Evolutionary conservation across 2,329 filamentous ascomycete genomes (phyloP).

Genomic region (Leptodontidium sp.): DNA sequence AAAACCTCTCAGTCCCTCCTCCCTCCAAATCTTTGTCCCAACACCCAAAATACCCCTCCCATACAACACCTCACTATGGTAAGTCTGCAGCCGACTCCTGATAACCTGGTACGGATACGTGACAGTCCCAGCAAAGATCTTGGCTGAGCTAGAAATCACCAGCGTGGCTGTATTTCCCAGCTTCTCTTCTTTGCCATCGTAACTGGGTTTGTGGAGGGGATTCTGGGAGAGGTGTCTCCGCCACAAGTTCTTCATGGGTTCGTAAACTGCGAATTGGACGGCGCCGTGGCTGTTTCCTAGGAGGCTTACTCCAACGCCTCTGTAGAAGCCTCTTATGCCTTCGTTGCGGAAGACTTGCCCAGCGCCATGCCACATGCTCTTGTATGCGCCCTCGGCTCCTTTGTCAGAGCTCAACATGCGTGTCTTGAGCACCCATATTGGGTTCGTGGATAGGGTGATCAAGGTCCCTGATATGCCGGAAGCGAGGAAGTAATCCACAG

Average conservation of each 20-base stretch:
- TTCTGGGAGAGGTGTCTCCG: slow-evolving; percentile 61
- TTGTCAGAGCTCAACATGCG: slow-evolving; percentile 91
- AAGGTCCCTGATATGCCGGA: slow-evolving; percentile 75
- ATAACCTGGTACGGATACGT: slow-evolving; percentile 98
- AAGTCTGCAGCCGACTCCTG: slow-evolving; percentile 86
- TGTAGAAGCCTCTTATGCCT: slow-evolving; percentile 83
- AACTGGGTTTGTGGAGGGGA: slow-evolving; percentile 21
- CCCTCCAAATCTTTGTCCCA: slow-evolving; percentile 74
- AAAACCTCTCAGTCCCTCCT: slow-evolving; percentile 84
- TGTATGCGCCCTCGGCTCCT: slow-evolving; percentile 79
- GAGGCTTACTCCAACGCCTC: slow-evolving; percentile 82
- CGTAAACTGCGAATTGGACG: slow-evolving; percentile 96
- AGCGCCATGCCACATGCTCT: slow-evolving; percentile 76
- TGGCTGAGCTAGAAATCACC: slow-evolving; percentile 80
- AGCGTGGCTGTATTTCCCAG: slow-evolving; percentile 65
- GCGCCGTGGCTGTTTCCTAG: slow-evolving; percentile 92
- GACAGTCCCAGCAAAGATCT: slow-evolving; percentile 85
- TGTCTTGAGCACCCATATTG: slow-evolving; percentile 98
- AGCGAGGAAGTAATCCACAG: slow-evolving; percentile 79
- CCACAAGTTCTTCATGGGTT: slow-evolving; percentile 65
- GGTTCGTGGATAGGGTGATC: slow-evolving; percentile 87
- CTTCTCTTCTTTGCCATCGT: slow-evolving; percentile 41
- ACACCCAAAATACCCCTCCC: slow-evolving; percentile 76
- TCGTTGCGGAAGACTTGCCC: slow-evolving; percentile 72
- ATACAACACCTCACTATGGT: slow-evolving; percentile 80